phyloP scores from a whole-genome alignment of 352 stramenopile genomes.

The Phytophthora sp. region DNA sequence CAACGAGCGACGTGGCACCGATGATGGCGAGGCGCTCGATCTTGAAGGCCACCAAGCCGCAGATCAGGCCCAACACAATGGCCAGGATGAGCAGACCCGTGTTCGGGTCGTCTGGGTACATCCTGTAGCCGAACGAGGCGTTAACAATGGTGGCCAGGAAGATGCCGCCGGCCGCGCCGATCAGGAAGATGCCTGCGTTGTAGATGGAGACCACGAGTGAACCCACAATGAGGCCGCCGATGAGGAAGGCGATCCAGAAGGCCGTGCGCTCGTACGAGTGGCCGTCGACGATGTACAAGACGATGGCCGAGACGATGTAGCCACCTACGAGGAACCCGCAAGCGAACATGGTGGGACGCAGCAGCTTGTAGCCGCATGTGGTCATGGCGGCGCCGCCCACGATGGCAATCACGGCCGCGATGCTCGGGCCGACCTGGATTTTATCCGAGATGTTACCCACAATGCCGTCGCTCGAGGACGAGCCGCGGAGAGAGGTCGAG shows the following conservation, averaged over 20 bases:
- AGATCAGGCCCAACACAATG: slow-evolving; percentile 49
- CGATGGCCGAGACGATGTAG: slow-evolving; percentile 50
- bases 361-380: slow-evolving; percentile 53
- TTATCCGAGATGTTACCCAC: slow-evolving; percentile 29
- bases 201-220: slow-evolving; percentile 61
- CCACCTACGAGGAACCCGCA: slow-evolving; percentile 66
- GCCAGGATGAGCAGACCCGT: slow-evolving; percentile 49
- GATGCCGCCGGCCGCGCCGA: slow-evolving; percentile 49
- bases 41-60: slow-evolving; percentile 51
- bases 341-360: slow-evolving; percentile 68
- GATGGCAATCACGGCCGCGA: slow-evolving; percentile 55
- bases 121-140: slow-evolving; percentile 55
- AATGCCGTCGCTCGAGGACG: slow-evolving; percentile 29
- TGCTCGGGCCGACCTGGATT: slow-evolving; percentile 41
- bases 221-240: slow-evolving; percentile 53
- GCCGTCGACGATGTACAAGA: slow-evolving; percentile 48
- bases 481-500: slow-evolving; percentile 27
- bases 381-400: slow-evolving; percentile 40
- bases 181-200: slow-evolving; percentile 57
- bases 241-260: slow-evolving; percentile 58
- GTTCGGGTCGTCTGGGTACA: slow-evolving; percentile 55
- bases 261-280: slow-evolving; percentile 53
- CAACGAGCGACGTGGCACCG: slow-evolving; percentile 62
- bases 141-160: slow-evolving; percentile 54
- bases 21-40: slow-evolving; percentile 60